phyloP scores from a whole-genome alignment of 768 basidiomycete species.

The Leucosporidium yakuticum region DNA sequence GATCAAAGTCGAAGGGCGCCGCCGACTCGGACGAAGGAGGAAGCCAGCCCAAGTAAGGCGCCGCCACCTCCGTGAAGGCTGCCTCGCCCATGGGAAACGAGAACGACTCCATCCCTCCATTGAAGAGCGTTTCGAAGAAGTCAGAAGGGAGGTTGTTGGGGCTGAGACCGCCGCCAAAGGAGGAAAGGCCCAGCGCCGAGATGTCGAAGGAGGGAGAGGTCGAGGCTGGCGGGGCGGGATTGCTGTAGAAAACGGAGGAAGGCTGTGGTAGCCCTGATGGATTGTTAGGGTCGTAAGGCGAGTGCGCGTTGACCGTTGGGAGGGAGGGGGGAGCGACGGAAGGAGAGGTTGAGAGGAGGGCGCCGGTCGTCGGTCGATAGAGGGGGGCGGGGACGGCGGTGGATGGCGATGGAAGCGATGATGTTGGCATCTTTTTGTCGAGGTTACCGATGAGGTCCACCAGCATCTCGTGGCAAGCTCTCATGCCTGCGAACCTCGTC shows the following conservation, averaged over 20 bases:
- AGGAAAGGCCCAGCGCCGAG: background rate
- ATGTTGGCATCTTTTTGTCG: background rate
- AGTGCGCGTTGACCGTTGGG: no score
- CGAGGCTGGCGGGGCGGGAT: background rate
- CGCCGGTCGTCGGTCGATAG: no score
- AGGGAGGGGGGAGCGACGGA: no score
- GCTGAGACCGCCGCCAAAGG: background rate
- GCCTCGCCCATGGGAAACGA: background rate
- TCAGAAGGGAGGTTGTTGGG: background rate
- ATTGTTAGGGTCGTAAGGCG: no score
- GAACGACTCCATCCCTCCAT: background rate
- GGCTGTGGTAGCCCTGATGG: no score
- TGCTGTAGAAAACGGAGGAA: no score
- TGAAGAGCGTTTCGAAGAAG: background rate
- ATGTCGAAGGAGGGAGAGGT: background rate
- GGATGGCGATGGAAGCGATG: no score
- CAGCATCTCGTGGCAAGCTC: background rate
- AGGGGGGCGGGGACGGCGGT: no score
- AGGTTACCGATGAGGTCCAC: background rate
- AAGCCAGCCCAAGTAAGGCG: background rate
- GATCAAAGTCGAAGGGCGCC: no score
- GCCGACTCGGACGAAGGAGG: no score
- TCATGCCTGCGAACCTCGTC: constrained; percentile 11
- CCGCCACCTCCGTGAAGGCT: background rate
- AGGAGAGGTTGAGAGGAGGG: no score